These are phyloP conservation scores for Furcasterigmium sp. DNA, from an alignment of 2,329 filamentous ascomycete species.

Conservation along the genomic window DNA sequence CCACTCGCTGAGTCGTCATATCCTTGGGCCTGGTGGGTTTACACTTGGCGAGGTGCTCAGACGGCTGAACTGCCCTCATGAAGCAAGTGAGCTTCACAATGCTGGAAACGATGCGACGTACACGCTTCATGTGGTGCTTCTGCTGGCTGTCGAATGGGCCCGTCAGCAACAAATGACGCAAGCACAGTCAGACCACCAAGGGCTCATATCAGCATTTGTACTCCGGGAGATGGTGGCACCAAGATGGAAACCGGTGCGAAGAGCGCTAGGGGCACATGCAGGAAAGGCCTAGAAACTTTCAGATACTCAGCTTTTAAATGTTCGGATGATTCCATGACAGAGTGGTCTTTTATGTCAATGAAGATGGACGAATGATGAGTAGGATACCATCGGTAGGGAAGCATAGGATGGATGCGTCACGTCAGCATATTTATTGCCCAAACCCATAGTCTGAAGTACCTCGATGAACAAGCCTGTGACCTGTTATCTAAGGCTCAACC, in stretches of 20 bases:
- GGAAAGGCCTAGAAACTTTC: no score
- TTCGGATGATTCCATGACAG: no score
- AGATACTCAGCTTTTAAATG: no score
- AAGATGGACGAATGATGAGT: no score
- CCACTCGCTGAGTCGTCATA: neutral
- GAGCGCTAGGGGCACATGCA: neutral
- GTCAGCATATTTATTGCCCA: no score
- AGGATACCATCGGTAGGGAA: no score
- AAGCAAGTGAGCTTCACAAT: neutral
- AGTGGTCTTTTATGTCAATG: no score
- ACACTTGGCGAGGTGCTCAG: neutral
- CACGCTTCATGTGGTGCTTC: neutral
- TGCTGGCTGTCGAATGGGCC: neutral
- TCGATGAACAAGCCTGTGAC: no score
- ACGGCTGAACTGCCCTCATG: neutral
- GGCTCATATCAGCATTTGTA: neutral
- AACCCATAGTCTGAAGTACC: no score
- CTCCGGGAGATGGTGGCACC: neutral
- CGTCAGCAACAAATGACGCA: neutral
- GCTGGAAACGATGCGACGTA: conserved; percentile 1
- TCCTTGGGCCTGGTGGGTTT: neutral
- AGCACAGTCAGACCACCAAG: neutral
- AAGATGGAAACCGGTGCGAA: neutral
- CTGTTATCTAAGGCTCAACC: no score
- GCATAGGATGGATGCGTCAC: no score